Evolutionary conservation across 2,329 filamentous ascomycete species (phyloP).

Genomic region (Verruconis gallopava): DNA sequence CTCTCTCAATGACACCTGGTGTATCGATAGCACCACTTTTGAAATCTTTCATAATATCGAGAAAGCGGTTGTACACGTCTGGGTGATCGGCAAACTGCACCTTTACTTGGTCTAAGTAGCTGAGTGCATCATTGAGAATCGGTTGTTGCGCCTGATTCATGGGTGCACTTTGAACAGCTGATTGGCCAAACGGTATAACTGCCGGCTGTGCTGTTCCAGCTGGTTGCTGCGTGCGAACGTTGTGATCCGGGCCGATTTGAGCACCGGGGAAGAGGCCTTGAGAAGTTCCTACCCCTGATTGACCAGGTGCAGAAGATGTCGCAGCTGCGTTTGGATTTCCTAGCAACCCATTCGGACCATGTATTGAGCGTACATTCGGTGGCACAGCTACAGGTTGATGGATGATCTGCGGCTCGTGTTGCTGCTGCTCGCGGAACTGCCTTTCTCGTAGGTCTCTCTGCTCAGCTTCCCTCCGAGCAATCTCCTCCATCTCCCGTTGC

Average conservation of each 20-base stretch:
- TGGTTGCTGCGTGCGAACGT: neutral
- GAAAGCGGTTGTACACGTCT: constrained; percentile 90
- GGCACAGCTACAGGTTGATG: constrained; percentile 77
- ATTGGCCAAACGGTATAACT: neutral
- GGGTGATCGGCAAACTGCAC: constrained; percentile 95
- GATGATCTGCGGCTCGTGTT: constrained; percentile 82
- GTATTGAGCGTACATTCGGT: constrained; percentile 67
- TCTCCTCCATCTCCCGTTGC: constrained; percentile 41
- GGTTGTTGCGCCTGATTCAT: constrained; percentile 71
- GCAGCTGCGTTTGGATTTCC: constrained; percentile 14
- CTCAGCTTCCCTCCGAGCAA: constrained; percentile 16
- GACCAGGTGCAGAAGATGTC: neutral
- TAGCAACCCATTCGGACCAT: constrained; percentile 81
- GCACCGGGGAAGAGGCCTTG: constrained; percentile 24
- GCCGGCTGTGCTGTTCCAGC: neutral
- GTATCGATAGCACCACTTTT: constrained; percentile 90
- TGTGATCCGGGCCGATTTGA: neutral
- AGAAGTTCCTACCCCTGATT: neutral
- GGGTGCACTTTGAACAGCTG: constrained; percentile 25
- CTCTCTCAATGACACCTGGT: constrained; percentile 89
- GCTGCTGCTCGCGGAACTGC: constrained; percentile 27
- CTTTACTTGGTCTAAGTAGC: constrained; percentile 96
- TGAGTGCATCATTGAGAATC: constrained; percentile 76
- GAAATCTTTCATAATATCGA: constrained; percentile 99
- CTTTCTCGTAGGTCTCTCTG: constrained; percentile 50